Evolutionary conservation across 1,284 basidiomycete species (phyloP), one percentile per base, ranked within the genome.

Genomic region (Fomitopsis schrenkii): DNA sequence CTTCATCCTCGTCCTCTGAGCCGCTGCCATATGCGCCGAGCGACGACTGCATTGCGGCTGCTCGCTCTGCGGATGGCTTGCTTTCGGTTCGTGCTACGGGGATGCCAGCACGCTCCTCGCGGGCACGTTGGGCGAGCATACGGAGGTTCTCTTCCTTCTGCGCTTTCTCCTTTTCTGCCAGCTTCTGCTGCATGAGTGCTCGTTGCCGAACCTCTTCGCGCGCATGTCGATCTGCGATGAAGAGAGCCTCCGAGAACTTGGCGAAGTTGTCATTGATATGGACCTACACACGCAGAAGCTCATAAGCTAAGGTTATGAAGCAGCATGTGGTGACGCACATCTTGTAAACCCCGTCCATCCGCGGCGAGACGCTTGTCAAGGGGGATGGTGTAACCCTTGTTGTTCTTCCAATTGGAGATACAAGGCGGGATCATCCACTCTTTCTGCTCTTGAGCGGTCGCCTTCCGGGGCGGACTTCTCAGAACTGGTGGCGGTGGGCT

Each of bases 351-450:
- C 68, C 97, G 87, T 15, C 97, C 97, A 75, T 99, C 97, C 12
- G 97, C 97, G 22, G 97, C 97, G 55, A 99, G 82, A 69, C 97
- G 94, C 79, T 99, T 99, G 76, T 99, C 97, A 28, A 99, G 83
- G 33, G 97, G 96, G 68, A 99, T 98, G 5, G 97, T 99, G 77
- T 97, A 99, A 83, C 97, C 97, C 78, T 98, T 98, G 87, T 99
- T 98, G 82, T 99, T 99, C 82, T 99, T 99, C 97, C 97, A 99
- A 78, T 99, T 99, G 38, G 95, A 98, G 65, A 99, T 98, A 76
- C 95, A 98, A 17, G 97, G 97, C 3, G 97, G 97, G 59, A 99
- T 98, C 95, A 98, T 98, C 97, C 97, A 98, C 71, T 98, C 97
- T 77, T 98, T 98, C 77, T 98, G 97, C 73, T 99, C 97, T 63